Conservation (phyloP, 306 rosid species). For the Inga oerstediana region DNA sequence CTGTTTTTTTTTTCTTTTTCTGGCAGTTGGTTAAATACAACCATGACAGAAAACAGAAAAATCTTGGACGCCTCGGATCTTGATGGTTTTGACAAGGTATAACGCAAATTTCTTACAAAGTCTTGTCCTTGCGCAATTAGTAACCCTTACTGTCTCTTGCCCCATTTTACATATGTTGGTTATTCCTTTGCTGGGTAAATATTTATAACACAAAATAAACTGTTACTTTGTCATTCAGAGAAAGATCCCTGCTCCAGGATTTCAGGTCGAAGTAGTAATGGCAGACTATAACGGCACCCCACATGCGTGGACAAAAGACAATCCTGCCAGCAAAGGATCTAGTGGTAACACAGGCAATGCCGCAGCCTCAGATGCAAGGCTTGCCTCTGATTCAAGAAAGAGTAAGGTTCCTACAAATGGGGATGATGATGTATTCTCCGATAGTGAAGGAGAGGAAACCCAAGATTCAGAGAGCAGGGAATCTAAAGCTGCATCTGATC, state of each 20-base stretch:
- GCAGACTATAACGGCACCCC: slow-evolving; percentile 66
- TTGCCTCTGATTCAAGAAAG: slow-evolving; percentile 41
- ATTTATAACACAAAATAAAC: slow-evolving; percentile 25
- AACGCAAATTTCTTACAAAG: slow-evolving; percentile 5
- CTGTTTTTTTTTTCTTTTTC: not conserved
- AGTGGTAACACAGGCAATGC: slow-evolving; percentile 38
- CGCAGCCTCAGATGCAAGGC: slow-evolving; percentile 36
- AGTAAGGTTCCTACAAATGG: slow-evolving; percentile 43
- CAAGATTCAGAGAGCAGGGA: slow-evolving; percentile 32
- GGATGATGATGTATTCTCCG: slow-evolving; percentile 88
- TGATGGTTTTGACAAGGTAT: slow-evolving; percentile 93
- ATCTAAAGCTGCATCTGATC: slow-evolving; percentile 32
- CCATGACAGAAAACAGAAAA: slow-evolving; percentile 70
- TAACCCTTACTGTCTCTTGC: slow-evolving; percentile 4
- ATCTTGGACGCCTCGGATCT: slow-evolving; percentile 61
- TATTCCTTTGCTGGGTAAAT: slow-evolving; percentile 16
- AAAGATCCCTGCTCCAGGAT: slow-evolving; percentile 84
- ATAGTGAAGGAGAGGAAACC: slow-evolving; percentile 77
- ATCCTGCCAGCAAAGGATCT: slow-evolving; percentile 52
- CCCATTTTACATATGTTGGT: not conserved
- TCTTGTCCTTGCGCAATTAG: not conserved
- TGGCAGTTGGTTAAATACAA: slow-evolving; percentile 89
- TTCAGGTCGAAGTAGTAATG: slow-evolving; percentile 86
- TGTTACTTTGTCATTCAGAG: slow-evolving; percentile 57
- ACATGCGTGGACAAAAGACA: slow-evolving; percentile 46